These are phyloP conservation scores for Colletotrichum sojae DNA, from an alignment of 2,329 filamentous ascomycete species.

Conservation along the genomic window DNA sequence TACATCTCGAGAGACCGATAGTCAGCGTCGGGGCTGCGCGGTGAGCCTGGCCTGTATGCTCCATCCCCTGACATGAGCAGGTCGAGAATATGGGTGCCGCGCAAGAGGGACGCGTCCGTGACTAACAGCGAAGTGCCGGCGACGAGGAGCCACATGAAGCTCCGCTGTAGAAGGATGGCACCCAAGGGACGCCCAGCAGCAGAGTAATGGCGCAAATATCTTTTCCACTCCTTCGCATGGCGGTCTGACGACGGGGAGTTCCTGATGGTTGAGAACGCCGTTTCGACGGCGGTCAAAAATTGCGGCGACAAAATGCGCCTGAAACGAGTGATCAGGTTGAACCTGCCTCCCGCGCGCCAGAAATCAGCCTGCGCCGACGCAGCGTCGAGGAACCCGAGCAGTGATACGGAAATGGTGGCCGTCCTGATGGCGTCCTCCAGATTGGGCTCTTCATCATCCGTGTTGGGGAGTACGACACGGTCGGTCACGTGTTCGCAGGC, in stretches of 20 bases:
- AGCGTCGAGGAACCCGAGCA: constrained; percentile 92
- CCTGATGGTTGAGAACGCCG: constrained; percentile 89
- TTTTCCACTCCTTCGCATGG: constrained; percentile 86
- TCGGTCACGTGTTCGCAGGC: constrained; percentile 77
- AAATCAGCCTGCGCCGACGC: constrained; percentile 83
- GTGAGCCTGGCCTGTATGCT: constrained; percentile 59
- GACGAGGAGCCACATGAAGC: constrained; percentile 88
- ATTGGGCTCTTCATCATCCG: constrained; percentile 69
- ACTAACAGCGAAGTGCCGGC: constrained; percentile 83
- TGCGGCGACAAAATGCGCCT: constrained; percentile 83
- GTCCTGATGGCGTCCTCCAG: constrained; percentile 78
- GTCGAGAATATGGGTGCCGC: constrained; percentile 78
- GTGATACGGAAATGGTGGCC: constrained; percentile 83
- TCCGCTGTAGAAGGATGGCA: constrained; percentile 90
- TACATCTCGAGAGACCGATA: constrained; percentile 73
- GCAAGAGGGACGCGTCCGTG: constrained; percentile 71
- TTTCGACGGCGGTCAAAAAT: constrained; percentile 89
- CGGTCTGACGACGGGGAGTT: constrained; percentile 79
- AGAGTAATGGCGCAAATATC: constrained; percentile 86
- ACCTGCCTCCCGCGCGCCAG: constrained; percentile 82
- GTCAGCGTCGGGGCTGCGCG: constrained; percentile 64
- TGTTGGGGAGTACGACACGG: constrained; percentile 65
- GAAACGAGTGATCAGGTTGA: constrained; percentile 80
- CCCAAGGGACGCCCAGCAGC: constrained; percentile 85
- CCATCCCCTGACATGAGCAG: constrained; percentile 75